Evolutionary conservation across 2,329 filamentous ascomycete species (phyloP), one percentile per base, ranked within the genome.

Genomic region (Xylaria sp.): DNA sequence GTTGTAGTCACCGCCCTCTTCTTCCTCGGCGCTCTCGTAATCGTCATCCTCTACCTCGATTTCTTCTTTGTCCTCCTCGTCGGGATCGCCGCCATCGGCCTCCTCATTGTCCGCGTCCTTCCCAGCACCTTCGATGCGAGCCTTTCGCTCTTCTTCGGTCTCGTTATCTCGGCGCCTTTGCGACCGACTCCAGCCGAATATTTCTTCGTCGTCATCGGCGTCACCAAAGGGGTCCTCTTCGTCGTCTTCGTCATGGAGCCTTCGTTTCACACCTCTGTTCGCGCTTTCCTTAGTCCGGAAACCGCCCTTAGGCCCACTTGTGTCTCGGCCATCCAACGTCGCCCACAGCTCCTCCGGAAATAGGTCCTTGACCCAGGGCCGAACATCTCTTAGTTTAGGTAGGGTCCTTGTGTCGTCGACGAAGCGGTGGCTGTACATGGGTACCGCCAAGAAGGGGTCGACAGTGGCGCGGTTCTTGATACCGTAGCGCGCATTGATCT

Each of bases 1-100:
- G 54, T 89, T 85, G 75, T 90, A 90, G 69, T 89, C 88, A 8
- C 88, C 87, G 1, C 85, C 88, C 58, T 87, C 86, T 67, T 89
- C 86, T 65, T 89, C 88, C 57, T 89, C 82, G 41, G 78, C 80
- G 9, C 80, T 70, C 7, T 72, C 84, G 59, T 87, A 86, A 25
- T 87, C 85, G 34, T 87, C 85, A 31, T 81, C 80, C 51, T 82
- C 80, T 5, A 80, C 79, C 58, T 78, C 73, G 67, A 79, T 78
- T 50, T 80, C 83, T 41, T 86, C 86, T 20, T 84, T 80, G 7
- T 85, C 85, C 7, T 85, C 85, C 1, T 86, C 83, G 54, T 81
- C 79, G 9, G 76, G 76, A 2, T 82, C 81, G 18, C 73, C 76
- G 41, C 78, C 79, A 13, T 79, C 81, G 18, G 75, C 75, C 31